A percentile compares a stretch with the other conserved stretches of the same genome.
Evolutionary conservation across 306 rosid genomes (phyloP).

Genomic region (Fragaria nilgerrensis): DNA sequence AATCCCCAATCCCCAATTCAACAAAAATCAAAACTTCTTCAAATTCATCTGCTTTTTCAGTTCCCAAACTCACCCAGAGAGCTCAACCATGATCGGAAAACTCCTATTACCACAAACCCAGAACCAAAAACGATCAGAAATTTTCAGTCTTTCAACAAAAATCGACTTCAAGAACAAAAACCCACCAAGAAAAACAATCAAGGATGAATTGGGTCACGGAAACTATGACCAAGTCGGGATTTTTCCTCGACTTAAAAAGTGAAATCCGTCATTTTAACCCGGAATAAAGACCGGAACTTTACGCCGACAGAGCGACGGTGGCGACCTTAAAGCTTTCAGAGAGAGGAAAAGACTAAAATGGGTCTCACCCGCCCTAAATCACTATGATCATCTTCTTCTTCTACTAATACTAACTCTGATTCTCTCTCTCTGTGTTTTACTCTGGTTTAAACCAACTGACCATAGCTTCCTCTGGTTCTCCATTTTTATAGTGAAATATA

Average conservation of each 20-base stretch:
- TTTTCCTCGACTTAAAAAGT: conserved; percentile 17
- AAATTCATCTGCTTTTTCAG: neutral
- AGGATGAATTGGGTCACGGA: conserved; percentile 20
- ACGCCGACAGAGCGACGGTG: neutral
- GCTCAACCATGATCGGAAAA: neutral
- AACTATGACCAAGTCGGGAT: conserved; percentile 39
- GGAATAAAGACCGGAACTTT: conserved; percentile 22
- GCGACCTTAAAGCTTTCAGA: conserved; percentile 2
- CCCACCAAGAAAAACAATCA: conserved; percentile 7
- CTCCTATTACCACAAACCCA: conserved; percentile 4
- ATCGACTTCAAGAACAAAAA: neutral
- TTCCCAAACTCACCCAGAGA: conserved; percentile 1
- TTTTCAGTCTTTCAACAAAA: conserved; percentile 4
- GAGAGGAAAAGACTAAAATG: neutral
- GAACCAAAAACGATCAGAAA: neutral
- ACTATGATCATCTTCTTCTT: neutral
- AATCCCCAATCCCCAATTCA: conserved; percentile 7
- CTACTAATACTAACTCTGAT: conserved; percentile 17
- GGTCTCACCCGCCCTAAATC: neutral
- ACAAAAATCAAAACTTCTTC: neutral
- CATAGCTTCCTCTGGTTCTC: conserved; percentile 13
- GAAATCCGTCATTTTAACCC: conserved; percentile 20
- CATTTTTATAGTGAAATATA: conserved; percentile 19
- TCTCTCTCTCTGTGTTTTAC: neutral
- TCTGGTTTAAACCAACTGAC: conserved; percentile 10